Evolutionary conservation across 768 basidiomycete genomes (phyloP), one percentile per base, ranked within the genome.

Genomic region (Podaxis mareebaensis): DNA sequence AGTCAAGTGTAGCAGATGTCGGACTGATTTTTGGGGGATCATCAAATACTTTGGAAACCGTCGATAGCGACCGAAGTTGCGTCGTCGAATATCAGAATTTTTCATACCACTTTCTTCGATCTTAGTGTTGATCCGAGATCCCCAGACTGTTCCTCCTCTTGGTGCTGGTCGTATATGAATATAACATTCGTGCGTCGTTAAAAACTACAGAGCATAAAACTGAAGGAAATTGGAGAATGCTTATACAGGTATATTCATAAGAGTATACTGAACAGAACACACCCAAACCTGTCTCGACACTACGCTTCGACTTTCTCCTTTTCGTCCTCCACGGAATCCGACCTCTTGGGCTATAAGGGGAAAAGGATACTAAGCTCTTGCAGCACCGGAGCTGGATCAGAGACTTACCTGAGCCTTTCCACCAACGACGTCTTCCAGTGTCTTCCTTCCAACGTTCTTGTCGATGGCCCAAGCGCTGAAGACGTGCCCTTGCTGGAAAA

Each of bases 401-500:
- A 62, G 12, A 11, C 61, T 36, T 36, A 62, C 61, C 53, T 53
- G 20, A 24, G 17, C 15, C 40, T 48, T 48, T 56, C 46, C 42
- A 39, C 38, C 69, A n/a, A 79, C 70, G 46, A 88, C 78, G 22
- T 89, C 81, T 15, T 78, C 73, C 66, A 90, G 74, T 3, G 81
- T 84, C 81, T 81, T 86, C 80, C 79, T 84, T 4, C 89, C 89
- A 26, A 88, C 85, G 39, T 85, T 73, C 65, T 81, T 80, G 42
- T 79, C 78, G 65, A 91, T 81, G 64, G 81, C 82, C 91, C 91
- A 92, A 4, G 91, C 90, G 17, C 85, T 79, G 75, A 88, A 92
- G 36, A 74, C 71, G 67, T 92, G 85, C 0, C 89, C 89, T 67
- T 87, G 83, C 4, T 78, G 75, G 78, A 93, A 92, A 66, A 92